phyloP scores from a whole-genome alignment of 108 stramenopile genomes.

The Pseudonitzschia multiseries region DNA sequence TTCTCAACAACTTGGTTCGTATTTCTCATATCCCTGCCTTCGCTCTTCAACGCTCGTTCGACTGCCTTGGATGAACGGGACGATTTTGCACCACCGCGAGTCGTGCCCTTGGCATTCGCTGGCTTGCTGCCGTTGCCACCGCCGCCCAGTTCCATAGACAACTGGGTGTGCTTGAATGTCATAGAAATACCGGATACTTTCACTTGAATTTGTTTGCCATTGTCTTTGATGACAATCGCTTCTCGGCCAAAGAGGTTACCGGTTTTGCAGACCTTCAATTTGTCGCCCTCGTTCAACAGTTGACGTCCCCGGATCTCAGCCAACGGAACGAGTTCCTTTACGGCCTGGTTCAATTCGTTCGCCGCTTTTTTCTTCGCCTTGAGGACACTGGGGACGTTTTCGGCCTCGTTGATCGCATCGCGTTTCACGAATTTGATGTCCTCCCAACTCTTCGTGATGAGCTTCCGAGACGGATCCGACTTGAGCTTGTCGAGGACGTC shows the following conservation, averaged over 20 bases:
- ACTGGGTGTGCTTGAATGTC: conserved; percentile 60
- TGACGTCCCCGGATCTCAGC: conserved; percentile 60
- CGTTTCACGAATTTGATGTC: conserved; percentile 83
- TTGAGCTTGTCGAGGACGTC: conserved; percentile 79
- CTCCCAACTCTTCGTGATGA: conserved; percentile 86
- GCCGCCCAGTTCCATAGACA: conserved; percentile 46
- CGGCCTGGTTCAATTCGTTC: conserved; percentile 28
- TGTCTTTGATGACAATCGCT: conserved; percentile 49
- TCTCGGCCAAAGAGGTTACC: conserved; percentile 68
- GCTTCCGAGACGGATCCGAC: conserved; percentile 71
- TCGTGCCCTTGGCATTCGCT: not conserved
- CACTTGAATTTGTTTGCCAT: conserved; percentile 69
- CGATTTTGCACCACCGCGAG: not conserved
- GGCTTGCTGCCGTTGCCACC: not conserved
- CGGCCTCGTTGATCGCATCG: conserved; percentile 75
- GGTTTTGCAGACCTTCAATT: conserved; percentile 68
- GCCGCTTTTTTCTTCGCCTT: conserved; percentile 41
- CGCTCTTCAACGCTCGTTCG: conserved; percentile 60
- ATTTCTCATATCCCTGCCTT: conserved; percentile 14
- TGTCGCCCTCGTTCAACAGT: conserved; percentile 57
- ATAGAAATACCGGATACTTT: conserved; percentile 55
- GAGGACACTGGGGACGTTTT: conserved; percentile 65
- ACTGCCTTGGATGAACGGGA: conserved; percentile 51
- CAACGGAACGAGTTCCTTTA: conserved; percentile 69
- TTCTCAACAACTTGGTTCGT: conserved; percentile 6